A percentile compares a stretch with the other conserved stretches of the same genome.
phyloP scores from a whole-genome alignment of 345 rosid species.

The Heritiera littoralis region DNA sequence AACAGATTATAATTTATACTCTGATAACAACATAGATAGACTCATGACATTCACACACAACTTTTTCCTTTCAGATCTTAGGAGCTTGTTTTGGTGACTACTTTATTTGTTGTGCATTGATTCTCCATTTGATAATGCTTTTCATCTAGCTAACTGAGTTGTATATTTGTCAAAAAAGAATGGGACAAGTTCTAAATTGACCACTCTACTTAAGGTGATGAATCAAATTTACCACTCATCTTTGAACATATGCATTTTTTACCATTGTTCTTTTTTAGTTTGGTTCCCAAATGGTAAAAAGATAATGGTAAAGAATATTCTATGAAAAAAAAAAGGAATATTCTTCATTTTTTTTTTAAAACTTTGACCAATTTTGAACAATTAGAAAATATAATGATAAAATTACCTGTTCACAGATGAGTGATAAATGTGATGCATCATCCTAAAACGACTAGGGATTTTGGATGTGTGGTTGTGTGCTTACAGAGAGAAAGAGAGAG shows the following conservation, averaged over 20 bases:
- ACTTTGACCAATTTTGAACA: not conserved
- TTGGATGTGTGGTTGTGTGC: not conserved
- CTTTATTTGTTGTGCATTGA: constrained; percentile 1
- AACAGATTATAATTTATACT: not conserved
- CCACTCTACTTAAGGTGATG: not conserved
- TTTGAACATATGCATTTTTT: not conserved
- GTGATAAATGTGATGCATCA: not conserved
- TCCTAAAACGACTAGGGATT: not conserved
- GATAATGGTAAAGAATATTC: not conserved
- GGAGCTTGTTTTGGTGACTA: not conserved
- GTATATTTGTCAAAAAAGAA: not conserved
- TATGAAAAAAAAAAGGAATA: not conserved
- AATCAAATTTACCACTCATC: not conserved
- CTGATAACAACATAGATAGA: not conserved
- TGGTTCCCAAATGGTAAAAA: not conserved
- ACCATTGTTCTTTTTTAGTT: not conserved
- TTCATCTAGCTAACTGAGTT: not conserved
- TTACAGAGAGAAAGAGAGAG: constrained; percentile 16
- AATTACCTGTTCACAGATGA: not conserved
- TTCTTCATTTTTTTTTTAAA: not conserved
- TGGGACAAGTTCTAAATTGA: not conserved
- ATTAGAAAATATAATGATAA: not conserved
- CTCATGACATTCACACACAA: not conserved
- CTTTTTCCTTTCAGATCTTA: not conserved
- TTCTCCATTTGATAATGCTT: not conserved